Evolutionary conservation across 495 filamentous ascomycete species (phyloP).

Genomic region (Neurospora tetraspora): DNA sequence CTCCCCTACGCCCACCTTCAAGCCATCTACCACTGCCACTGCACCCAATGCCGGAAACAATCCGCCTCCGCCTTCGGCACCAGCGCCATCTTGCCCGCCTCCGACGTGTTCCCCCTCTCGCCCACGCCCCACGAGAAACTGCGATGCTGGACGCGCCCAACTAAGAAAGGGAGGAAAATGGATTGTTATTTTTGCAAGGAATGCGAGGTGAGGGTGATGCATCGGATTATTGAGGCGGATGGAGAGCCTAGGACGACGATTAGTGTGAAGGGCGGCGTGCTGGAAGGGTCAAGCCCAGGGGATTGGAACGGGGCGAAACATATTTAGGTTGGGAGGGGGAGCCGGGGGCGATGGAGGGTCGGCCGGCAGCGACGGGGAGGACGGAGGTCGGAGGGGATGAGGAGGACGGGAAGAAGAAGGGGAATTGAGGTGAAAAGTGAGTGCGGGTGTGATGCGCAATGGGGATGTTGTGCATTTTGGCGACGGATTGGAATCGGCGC

Average conservation of each 20-base stretch:
- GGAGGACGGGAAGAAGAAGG: too few species aligned
- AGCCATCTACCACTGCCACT: slow-evolving; percentile 48
- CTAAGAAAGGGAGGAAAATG: slow-evolving; percentile 31
- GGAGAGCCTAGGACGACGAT: slow-evolving; percentile 22
- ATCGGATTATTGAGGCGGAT: slow-evolving; percentile 32
- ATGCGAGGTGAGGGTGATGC: slow-evolving; percentile 42
- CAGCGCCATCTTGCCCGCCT: slow-evolving; percentile 35
- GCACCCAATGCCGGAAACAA: slow-evolving; percentile 50
- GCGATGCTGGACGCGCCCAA: slow-evolving; percentile 29
- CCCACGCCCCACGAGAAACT: slow-evolving; percentile 20
- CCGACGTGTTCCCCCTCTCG: slow-evolving; percentile 39
- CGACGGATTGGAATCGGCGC: not conserved
- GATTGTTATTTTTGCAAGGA: slow-evolving; percentile 44
- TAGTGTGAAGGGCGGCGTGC: slow-evolving; percentile 42
- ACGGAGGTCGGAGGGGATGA: slow-evolving; percentile 16
- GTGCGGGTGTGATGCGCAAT: not conserved
- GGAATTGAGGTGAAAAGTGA: too few species aligned
- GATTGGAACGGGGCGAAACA: slow-evolving; percentile 27
- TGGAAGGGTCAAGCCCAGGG: slow-evolving; percentile 25
- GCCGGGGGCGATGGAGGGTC: slow-evolving; percentile 35
- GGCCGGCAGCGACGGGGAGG: too few species aligned
- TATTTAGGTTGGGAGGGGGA: slow-evolving; percentile 36
- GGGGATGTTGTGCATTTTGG: not conserved
- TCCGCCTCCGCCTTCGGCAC: slow-evolving; percentile 48
- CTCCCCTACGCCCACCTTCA: slow-evolving; percentile 33